Base-by-base conservation (phyloP, 345 rosid genomes). In the Garcia nutans region DNA sequence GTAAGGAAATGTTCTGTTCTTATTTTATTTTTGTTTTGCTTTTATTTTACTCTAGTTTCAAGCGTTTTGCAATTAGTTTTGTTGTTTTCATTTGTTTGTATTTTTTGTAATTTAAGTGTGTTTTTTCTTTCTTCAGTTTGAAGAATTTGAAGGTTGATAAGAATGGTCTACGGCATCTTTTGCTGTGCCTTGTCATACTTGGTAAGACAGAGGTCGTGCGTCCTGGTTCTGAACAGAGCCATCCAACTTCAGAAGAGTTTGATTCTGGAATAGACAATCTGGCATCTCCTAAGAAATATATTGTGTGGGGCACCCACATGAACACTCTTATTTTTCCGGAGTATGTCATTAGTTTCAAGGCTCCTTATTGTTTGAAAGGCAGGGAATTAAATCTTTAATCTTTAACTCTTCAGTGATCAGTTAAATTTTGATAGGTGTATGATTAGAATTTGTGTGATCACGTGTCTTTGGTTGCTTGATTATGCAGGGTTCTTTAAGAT, bases 271-370 rank as follows among this genome's bases (percentile, higher is more conserved):
- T 93, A 0, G 99, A 95, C 52, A 63, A 79, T 47, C 63, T 91
- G 8, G 54, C 68, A 3, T 78, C 86, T 44, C 92, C 97, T 0
- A 93, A 52, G 50, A 90, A 79, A 84, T 91, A 86, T 75, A 86
- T 95, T 11, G 70, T 95, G 19, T 91, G 99, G 97, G 89, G 82
- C 55, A 86, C 87, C 23, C 84, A 86, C 71, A 81, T 88, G 88
- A 95, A 95, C 80, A 84, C 90, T 31, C 92, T 91, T 60, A 82
- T 93, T 71, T 84, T 88, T 72, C 97, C 94, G 0, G 91, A 91
- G 79, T 91, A 81, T 68, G 69, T 90, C 3, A 72, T 95, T 37
- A 89, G 89, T 82, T 80, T 93, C 82, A 87, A 80, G 79, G 84
- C 88, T 58, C 87, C 97, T 23, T 56, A 76, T 28, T 68, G 80